Evolutionary conservation across 176 grass and related monocot genomes (phyloP), one percentile per base, ranked within the genome.

Genomic region (Oryza meridionalis): DNA sequence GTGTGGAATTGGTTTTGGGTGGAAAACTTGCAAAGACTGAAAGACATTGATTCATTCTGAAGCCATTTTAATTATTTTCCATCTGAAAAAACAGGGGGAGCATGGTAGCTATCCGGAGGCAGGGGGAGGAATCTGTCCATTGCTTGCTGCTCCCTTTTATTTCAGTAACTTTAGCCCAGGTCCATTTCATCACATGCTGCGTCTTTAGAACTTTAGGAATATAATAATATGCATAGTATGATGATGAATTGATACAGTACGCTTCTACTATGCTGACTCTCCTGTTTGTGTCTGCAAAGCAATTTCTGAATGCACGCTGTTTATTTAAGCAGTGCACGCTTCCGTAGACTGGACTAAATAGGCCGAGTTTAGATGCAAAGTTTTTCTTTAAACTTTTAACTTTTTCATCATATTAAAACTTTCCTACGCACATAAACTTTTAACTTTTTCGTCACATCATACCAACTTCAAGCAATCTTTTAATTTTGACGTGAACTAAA

Each of bases 141-240:
- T 21, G 19, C 53, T 72, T 79, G 53, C 5, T 58, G 53, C 51
- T 14, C 50, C 6, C 6, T 37, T 17, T 45, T 44, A 2, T 49
- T 37, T 19, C 26, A 35, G 1, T 22, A 16, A 4, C 49, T 80
- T 65, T 24, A n/a, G 58, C 21, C 3, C 72, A 76, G 64, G 82
- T 84, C 67, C 82, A 84, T 84, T 69, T 76, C 82, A 76, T 47
- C 82, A 84, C 82, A 58, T 84, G 72, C 2, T 11, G n/a, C 70
- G 62, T 80, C 63, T 69, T 80, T 53, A 69, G 37, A 62, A 3
- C 58, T 62, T n/a, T 11, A 62, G 7, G n/a, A 24, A 24, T 58
- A 58, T 22, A 24, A 62, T 62, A 58, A 62, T 58, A 49, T 49
- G 46, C 10, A 9, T 40, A 40, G 42, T 43, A 6, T 58, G 53